Base-by-base conservation (phyloP, 371 early-diverging fungal genomes). In the Mucor saturninus region DNA sequence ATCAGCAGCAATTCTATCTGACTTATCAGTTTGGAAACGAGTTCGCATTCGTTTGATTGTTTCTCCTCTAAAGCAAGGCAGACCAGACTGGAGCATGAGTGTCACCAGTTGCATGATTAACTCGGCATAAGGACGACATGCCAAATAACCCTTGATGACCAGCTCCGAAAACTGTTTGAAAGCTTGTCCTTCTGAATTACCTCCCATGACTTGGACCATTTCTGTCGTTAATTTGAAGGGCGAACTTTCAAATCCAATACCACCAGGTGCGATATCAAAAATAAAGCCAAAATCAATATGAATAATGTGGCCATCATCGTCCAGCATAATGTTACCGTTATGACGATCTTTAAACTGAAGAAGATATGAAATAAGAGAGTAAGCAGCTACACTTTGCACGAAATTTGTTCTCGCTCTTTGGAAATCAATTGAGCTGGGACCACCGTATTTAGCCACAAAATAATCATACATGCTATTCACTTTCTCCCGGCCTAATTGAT, bases 241-340 rank as follows among this genome's bases (percentile, higher is more conserved):
- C 0, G 96, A 90, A 10, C 87, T 90, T 76, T 99, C 99, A 72
- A 99, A 95, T 28, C 91, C 96, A 58, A 96, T 91, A 15, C 99
- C 99, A 60, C 99, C 99, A 3, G 99, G 99, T 8, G 98, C 94
- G 60, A 99, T 99, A 62, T 98, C 99, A 52, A 99, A 85, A 57
- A 99, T 99, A 73, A 99, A 99, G 8, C 99, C 99, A 76, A 99
- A 99, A 76, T 99, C 99, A 59, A 99, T 99, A 73, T 99, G 99
- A 65, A 99, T 86, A 29, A 99, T 89, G 73, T 98, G 97, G 0
- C 99, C 99, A 53, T 91, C 84, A 58, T 95, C 93, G 67, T 99
- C 98, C 61, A 99, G 77, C 99, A 99, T 98, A 63, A 99, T 98
- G 75, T 99, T 99, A 52, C 99, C 99, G 74, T 99, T 99, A 79